Evolutionary conservation across 805 yeast species (phyloP).

Genomic region (Pichia nanzhaoensis): DNA sequence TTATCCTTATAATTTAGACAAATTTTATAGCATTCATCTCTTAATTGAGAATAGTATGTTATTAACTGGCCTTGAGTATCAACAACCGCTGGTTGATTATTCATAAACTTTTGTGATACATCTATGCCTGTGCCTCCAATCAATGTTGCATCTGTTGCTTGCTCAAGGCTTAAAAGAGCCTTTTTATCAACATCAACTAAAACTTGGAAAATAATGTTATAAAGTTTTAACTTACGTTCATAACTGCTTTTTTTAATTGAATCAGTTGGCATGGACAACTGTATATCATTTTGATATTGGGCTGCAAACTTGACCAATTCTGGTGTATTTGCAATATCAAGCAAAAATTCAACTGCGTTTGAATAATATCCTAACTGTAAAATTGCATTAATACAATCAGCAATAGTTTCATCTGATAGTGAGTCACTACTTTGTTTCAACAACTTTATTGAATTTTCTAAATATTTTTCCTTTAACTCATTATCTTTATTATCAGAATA

Average conservation of each 20-base stretch:
- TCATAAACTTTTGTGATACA: background rate
- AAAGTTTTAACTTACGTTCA: slow-evolving; percentile 51
- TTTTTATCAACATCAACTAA: slow-evolving; percentile 64
- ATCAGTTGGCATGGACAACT: slow-evolving; percentile 26
- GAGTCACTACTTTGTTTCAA: slow-evolving; percentile 77
- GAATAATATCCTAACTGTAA: slow-evolving; percentile 69
- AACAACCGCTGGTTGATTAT: slow-evolving; percentile 18
- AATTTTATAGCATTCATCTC: slow-evolving; percentile 67
- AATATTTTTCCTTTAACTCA: slow-evolving; percentile 55
- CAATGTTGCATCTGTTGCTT: slow-evolving; percentile 17
- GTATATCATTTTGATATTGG: slow-evolving; percentile 43
- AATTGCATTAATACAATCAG: slow-evolving; percentile 76
- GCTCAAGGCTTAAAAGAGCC: slow-evolving; percentile 39
- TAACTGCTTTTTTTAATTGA: slow-evolving; percentile 47
- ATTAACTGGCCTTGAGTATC: slow-evolving; percentile 31
- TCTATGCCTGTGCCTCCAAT: slow-evolving; percentile 8
- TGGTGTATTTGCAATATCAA: slow-evolving; percentile 65
- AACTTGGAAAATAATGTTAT: slow-evolving; percentile 68
- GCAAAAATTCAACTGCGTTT: slow-evolving; percentile 78
- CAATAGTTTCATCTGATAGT: slow-evolving; percentile 69
- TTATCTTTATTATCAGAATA: slow-evolving; percentile 63
- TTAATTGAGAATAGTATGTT: slow-evolving; percentile 48
- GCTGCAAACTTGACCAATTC: slow-evolving; percentile 56
- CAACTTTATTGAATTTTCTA: slow-evolving; percentile 67
- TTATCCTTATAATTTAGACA: slow-evolving; percentile 74